Base-by-base conservation (phyloP, 2,329 filamentous ascomycete species). In the Cordyceps tenuipes region DNA sequence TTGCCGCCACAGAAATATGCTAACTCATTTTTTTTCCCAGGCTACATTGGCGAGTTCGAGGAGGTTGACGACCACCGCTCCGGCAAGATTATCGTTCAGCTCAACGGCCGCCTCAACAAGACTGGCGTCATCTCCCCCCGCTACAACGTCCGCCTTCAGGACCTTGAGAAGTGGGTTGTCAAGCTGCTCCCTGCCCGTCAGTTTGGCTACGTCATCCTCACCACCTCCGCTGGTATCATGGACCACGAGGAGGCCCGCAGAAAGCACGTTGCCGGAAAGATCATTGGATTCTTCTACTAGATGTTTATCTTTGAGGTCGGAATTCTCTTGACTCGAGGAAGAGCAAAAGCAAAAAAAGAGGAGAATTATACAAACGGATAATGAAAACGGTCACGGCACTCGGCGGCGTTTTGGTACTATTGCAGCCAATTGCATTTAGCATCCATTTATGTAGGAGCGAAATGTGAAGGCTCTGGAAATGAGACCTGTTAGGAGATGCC, bases 121-220 rank as follows among this genome's bases (percentile, higher is more conserved):
- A 94, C 90, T 67, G 94, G 93, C 85, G 93, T 97, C 82, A 99
- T 99, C 86, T 94, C 88, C 68, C 94, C 94, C 77, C 90, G 94
- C 78, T 99, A 96, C 90, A 97, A 97, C 86, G 90, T 99, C 79
- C 91, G 93, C 79, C 91, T 99, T 74, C 82, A 84, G 73, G 94
- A 99, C 73, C 86, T 99, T 76, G 94, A 99, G 90, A 97, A 97
- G 86, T 99, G 94, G 94, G 91, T 97, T 72, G 91, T 96, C 82
- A 96, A 96, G 87, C 89, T 99, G 75, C 87, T 99, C 67, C 94
- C 94, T 69, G 92, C 94, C 69, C 94, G 94, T 97, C 94, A 99
- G 82, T 99, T 99, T 85, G 94, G 94, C 75, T 97, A 91, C 83
- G 91, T 99, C 75, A 91, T 99, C 80, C 89, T 99, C 73, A 99